These are phyloP conservation scores for Lasiodiplodia gonubiensis DNA, from an alignment of 2,329 filamentous ascomycete species.

Conservation along the genomic window DNA sequence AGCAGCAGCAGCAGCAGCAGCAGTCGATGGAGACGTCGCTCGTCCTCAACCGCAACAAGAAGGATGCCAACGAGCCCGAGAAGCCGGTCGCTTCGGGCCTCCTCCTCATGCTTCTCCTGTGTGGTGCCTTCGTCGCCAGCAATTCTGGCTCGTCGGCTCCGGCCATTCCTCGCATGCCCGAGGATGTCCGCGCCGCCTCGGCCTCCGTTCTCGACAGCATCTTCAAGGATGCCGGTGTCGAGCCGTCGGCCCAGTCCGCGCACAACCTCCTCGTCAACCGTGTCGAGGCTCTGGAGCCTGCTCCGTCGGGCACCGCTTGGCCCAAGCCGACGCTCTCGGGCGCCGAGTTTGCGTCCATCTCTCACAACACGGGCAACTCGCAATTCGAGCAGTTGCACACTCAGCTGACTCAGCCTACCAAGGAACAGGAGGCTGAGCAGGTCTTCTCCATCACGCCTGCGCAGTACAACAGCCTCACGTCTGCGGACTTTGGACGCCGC, in stretches of 20 bases:
- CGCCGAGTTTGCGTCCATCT: slow-evolving; percentile 44
- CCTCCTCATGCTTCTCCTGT: slow-evolving; percentile 93
- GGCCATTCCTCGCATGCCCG: slow-evolving; percentile 76
- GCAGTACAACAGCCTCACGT: slow-evolving; percentile 86
- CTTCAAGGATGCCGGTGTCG: slow-evolving; percentile 77
- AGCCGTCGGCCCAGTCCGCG: slow-evolving; percentile 44
- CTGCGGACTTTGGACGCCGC: slow-evolving; percentile 69
- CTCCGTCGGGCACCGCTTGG: slow-evolving; percentile 45
- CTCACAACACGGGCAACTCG: slow-evolving; percentile 36
- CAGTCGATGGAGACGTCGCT: slow-evolving; percentile 48
- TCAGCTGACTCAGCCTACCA: slow-evolving; percentile 64
- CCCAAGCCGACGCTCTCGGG: slow-evolving; percentile 45
- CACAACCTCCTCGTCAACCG: slow-evolving; percentile 59
- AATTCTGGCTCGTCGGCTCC: slow-evolving; percentile 74
- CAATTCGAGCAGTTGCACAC: slow-evolving; percentile 49
- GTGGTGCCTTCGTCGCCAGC: slow-evolving; percentile 93
- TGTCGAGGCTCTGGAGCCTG: slow-evolving; percentile 47
- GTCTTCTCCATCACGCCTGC: slow-evolving; percentile 83
- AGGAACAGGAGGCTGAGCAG: slow-evolving; percentile 86
- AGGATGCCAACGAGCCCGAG: slow-evolving; percentile 49
- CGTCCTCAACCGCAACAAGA: slow-evolving; percentile 50
- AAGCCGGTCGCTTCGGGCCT: slow-evolving; percentile 77
- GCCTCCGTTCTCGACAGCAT: slow-evolving; percentile 79
- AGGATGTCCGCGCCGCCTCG: slow-evolving; percentile 79
- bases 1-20: slow-evolving; percentile 36